phyloP scores from a whole-genome alignment of 2,329 filamentous ascomycete species.

The Teratosphaeria epicoccoides region DNA sequence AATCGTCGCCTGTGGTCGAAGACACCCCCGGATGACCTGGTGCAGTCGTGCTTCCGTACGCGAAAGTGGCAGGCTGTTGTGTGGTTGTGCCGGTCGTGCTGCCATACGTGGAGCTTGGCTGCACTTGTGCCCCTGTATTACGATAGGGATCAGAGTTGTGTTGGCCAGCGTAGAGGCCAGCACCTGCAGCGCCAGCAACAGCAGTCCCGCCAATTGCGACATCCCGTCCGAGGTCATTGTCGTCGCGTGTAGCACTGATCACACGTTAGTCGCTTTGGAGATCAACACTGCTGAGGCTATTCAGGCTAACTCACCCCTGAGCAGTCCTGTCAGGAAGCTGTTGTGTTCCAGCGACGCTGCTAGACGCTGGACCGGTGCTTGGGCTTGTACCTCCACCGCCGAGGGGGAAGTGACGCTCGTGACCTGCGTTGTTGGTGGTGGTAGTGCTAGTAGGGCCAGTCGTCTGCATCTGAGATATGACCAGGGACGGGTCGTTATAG shows the following conservation, averaged over 20 bases:
- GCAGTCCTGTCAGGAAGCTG: background rate
- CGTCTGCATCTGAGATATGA: background rate
- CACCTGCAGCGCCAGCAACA: constrained; percentile 12
- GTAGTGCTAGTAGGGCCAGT: constrained; percentile 12
- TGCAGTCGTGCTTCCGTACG: no score
- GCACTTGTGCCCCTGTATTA: background rate
- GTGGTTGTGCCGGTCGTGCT: background rate
- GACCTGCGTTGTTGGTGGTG: constrained; percentile 29
- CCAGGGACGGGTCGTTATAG: background rate
- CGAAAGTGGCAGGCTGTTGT: no score
- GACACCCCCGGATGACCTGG: no score
- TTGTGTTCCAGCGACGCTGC: background rate
- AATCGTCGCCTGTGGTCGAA: background rate
- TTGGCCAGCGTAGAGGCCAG: background rate
- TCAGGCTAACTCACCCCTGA: background rate
- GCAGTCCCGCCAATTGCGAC: constrained; percentile 21
- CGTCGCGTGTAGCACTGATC: background rate
- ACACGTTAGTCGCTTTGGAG: background rate
- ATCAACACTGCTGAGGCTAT: background rate
- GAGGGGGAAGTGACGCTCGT: constrained; percentile 20
- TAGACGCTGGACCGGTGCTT: background rate
- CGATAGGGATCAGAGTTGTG: background rate
- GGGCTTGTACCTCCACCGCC: constrained; percentile 17
- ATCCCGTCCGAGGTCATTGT: constrained; percentile 7
- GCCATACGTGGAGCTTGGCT: background rate